These are phyloP conservation scores for Scedosporium boydii DNA, from an alignment of 2,329 filamentous ascomycete genomes.

Conservation along the genomic window DNA sequence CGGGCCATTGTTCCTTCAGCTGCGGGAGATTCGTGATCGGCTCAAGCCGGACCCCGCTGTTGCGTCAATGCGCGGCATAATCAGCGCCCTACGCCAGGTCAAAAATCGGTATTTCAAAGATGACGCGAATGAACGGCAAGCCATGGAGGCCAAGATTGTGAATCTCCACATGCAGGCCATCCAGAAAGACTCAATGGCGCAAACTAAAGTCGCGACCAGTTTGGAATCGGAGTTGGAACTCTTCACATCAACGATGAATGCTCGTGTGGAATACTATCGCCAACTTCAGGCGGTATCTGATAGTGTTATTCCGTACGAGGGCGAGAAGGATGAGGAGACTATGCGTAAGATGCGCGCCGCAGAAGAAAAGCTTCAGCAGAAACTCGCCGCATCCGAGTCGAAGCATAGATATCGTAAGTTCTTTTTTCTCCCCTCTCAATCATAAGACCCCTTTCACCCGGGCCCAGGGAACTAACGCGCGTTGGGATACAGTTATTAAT, in stretches of 20 bases:
- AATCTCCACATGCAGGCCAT: conserved; percentile 52
- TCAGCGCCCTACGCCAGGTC: conserved; percentile 60
- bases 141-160: conserved; percentile 57
- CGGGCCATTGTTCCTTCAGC: conserved; percentile 49
- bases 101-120: conserved; percentile 3
- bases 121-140: conserved; percentile 37
- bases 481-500: conserved; percentile 34
- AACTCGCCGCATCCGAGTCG: conserved; percentile 53
- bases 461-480: not conserved
- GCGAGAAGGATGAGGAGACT: conserved; percentile 42
- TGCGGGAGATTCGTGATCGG: conserved; percentile 36
- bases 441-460: not conserved
- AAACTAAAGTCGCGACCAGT: conserved; percentile 35
- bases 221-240: conserved; percentile 64
- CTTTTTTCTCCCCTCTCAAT: not conserved
- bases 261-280: conserved; percentile 78
- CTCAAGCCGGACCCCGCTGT: conserved; percentile 39
- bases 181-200: conserved; percentile 41
- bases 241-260: conserved; percentile 74
- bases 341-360: conserved; percentile 23
- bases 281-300: conserved; percentile 90
- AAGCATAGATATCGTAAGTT: conserved; percentile 64
- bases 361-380: conserved; percentile 37
- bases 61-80: conserved; percentile 59
- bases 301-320: conserved; percentile 66